phyloP scores from a whole-genome alignment of 2,329 filamentous ascomycete genomes.

The Chaetomium sp. region DNA sequence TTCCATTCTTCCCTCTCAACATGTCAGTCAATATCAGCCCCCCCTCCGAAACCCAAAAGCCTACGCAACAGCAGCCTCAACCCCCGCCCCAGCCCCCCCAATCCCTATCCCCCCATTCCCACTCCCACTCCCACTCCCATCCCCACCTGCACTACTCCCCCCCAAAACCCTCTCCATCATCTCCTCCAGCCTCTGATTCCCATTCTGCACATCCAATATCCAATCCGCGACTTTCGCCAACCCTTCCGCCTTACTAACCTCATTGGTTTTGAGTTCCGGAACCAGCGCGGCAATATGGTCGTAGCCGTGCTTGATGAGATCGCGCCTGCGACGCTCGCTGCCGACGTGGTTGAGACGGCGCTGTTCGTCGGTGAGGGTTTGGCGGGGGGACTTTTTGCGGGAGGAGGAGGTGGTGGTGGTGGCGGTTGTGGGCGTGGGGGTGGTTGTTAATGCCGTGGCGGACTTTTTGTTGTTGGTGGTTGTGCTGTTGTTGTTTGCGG shows the following conservation, averaged over 20 bases:
- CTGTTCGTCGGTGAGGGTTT: constrained; percentile 74
- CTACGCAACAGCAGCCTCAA: too few species aligned
- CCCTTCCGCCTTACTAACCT: constrained; percentile 77
- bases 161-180: neutral
- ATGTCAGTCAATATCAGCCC: too few species aligned
- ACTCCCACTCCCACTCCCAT: neutral
- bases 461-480: neutral
- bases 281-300: constrained; percentile 73
- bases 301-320: constrained; percentile 75
- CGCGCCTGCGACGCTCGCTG: constrained; percentile 80
- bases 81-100: too few species aligned
- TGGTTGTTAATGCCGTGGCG: too few species aligned
- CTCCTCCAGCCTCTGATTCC: constrained; percentile 54
- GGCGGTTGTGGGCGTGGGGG: too few species aligned
- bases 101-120: neutral
- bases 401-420: too few species aligned
- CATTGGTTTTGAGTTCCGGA: constrained; percentile 64
- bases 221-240: constrained; percentile 70
- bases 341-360: constrained; percentile 82
- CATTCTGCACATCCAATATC: constrained; percentile 64
- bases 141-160: neutral
- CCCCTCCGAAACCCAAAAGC: too few species aligned
- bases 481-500: neutral
- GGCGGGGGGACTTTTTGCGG: constrained; percentile 44
- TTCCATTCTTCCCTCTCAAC: too few species aligned